Conservation (phyloP, 2,329 filamentous ascomycete genomes). For the Fonsecaea nubica region DNA sequence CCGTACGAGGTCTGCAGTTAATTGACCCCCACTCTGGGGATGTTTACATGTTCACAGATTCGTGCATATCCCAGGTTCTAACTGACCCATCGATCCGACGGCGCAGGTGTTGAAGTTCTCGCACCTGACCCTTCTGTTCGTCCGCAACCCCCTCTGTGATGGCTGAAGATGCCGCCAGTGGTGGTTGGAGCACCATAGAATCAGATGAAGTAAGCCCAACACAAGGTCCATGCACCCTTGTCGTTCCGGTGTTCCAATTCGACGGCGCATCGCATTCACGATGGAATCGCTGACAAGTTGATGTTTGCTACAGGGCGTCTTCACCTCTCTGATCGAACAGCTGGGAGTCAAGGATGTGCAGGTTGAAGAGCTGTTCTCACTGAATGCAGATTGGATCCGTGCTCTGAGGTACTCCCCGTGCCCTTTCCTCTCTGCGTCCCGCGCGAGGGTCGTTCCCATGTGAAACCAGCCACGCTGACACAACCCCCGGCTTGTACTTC, state of each 20-base stretch:
- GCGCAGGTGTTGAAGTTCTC: background rate
- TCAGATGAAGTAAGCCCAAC: slow-evolving; percentile 79
- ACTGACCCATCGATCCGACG: background rate
- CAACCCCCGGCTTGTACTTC: slow-evolving; percentile 9
- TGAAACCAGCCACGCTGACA: slow-evolving; percentile 22
- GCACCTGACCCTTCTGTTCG: background rate
- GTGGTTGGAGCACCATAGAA: slow-evolving; percentile 96
- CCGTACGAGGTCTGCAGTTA: background rate
- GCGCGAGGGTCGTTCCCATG: background rate
- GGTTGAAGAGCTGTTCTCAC: slow-evolving; percentile 92
- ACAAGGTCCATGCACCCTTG: background rate
- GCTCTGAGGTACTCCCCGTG: slow-evolving; percentile 47
- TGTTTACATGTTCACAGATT: background rate
- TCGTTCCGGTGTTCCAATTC: background rate
- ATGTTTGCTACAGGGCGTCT: slow-evolving; percentile 72
- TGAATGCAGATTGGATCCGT: slow-evolving; percentile 71
- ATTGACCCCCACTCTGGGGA: background rate
- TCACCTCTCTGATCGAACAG: slow-evolving; percentile 92
- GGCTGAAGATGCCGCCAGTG: slow-evolving; percentile 62
- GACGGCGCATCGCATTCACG: background rate
- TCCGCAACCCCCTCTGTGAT: slow-evolving; percentile 47
- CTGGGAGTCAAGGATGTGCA: slow-evolving; percentile 93
- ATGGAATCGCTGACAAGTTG: slow-evolving; percentile 17
- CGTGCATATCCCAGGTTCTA: background rate
- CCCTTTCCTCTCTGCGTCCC: slow-evolving; percentile 7